These are phyloP conservation scores for Colletotrichum lentis DNA, from an alignment of 2,329 filamentous ascomycete genomes.

Conservation along the genomic window DNA sequence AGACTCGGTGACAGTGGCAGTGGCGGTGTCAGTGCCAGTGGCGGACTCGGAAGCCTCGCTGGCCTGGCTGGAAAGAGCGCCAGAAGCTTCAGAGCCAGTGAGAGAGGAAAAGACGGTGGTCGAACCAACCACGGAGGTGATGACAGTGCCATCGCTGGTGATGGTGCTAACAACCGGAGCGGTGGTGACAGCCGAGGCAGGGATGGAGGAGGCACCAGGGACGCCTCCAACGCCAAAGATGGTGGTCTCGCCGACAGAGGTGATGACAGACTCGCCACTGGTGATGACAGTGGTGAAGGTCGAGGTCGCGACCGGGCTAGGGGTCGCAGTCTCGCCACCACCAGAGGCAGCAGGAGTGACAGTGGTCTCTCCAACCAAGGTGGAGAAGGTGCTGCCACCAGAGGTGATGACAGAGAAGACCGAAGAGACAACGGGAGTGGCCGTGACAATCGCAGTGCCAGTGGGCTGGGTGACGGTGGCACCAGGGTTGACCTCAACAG, in stretches of 20 bases:
- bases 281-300: constrained; percentile 41
- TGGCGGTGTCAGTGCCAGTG: constrained; percentile 30
- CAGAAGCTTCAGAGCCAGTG: constrained; percentile 40
- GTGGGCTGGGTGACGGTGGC: constrained; percentile 32
- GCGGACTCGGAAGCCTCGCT: constrained; percentile 31
- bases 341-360: constrained; percentile 8
- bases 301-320: constrained; percentile 48
- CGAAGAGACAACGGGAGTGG: constrained; percentile 24
- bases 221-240: constrained; percentile 40
- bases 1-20: neutral
- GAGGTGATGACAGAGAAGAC: constrained; percentile 40
- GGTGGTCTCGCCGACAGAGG: constrained; percentile 44
- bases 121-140: constrained; percentile 36
- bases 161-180: constrained; percentile 36
- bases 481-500: constrained; percentile 42
- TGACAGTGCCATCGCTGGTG: constrained; percentile 22
- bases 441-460: constrained; percentile 26
- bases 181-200: constrained; percentile 25
- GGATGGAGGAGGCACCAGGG: constrained; percentile 24
- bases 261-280: constrained; percentile 39
- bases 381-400: constrained; percentile 51
- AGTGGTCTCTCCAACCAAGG: constrained; percentile 43
- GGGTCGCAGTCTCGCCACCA: constrained; percentile 14
- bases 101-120: constrained; percentile 43
- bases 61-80: constrained; percentile 40